Evolutionary conservation across 108 stramenopile genomes (phyloP).

Genomic region (Cyclotella cryptica): DNA sequence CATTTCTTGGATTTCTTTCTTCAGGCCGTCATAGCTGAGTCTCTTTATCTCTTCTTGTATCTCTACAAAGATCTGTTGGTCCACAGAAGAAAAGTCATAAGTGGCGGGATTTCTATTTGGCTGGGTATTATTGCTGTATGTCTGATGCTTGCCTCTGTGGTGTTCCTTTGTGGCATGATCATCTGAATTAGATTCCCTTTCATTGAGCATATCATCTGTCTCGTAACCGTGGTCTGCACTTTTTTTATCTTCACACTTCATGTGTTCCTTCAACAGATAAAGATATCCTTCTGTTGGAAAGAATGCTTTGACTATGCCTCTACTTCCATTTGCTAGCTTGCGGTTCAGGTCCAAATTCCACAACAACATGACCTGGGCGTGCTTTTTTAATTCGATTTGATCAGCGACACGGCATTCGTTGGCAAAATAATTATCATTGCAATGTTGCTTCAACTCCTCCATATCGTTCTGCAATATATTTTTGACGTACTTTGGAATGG

Average conservation of each 20-base stretch:
- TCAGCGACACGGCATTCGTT: conserved; percentile 42
- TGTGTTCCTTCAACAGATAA: conserved; percentile 25
- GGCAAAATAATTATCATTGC: conserved; percentile 33
- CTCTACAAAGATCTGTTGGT: conserved; percentile 9
- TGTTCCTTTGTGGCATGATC: no score
- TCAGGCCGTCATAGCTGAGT: conserved; percentile 6
- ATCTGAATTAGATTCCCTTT: background rate
- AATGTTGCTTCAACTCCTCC: conserved; percentile 22
- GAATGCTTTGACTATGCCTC: conserved; percentile 65
- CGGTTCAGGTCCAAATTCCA: conserved; percentile 56
- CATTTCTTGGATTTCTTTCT: conserved; percentile 21
- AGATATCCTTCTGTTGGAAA: conserved; percentile 22
- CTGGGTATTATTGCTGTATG: no score
- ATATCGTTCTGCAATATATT: conserved; percentile 18
- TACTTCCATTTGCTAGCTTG: conserved; percentile 71
- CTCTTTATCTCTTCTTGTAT: background rate
- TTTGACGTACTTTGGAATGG: background rate
- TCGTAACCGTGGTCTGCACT: background rate
- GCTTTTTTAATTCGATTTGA: conserved; percentile 19
- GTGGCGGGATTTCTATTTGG: background rate
- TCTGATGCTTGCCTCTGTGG: no score
- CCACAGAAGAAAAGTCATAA: conserved; percentile 20
- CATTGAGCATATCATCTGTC: background rate
- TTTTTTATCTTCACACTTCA: conserved; percentile 1
- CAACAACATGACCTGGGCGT: conserved; percentile 71